phyloP scores from a whole-genome alignment of 2,329 filamentous ascomycete species.

The Neopestalotiopsis sp. region DNA sequence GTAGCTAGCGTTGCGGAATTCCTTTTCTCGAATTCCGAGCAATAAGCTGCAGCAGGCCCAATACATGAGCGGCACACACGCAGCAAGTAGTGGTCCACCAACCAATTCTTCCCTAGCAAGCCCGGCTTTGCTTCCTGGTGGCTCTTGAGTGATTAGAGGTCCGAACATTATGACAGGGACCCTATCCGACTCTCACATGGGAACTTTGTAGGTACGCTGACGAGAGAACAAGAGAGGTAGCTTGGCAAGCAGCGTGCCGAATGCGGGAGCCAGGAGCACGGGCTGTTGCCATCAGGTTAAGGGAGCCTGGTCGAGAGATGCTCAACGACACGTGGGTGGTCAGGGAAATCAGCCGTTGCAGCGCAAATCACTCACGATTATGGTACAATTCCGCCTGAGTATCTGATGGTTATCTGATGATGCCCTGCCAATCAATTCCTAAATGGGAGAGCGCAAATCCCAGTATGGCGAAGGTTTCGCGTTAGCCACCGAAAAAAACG shows the following conservation, averaged over 20 bases:
- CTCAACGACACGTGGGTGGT: neutral
- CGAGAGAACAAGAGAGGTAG: neutral
- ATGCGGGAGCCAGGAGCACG: neutral
- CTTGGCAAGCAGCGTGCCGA: neutral
- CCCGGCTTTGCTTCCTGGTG: neutral
- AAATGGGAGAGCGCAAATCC: neutral
- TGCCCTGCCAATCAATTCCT: neutral
- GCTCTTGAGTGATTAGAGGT: neutral
- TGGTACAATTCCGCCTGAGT: neutral
- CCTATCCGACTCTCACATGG: neutral
- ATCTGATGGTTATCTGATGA: neutral
- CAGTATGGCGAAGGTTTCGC: neutral
- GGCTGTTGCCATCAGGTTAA: neutral
- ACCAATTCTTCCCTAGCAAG: neutral
- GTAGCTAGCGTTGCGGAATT: neutral
- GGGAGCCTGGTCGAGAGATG: slow-evolving; percentile 1
- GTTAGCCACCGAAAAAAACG: neutral
- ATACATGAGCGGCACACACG: too few relatives aligned
- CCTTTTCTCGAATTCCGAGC: neutral
- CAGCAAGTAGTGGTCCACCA: neutral
- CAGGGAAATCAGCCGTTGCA: slow-evolving; percentile 1
- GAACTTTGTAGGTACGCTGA: too few relatives aligned
- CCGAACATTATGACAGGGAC: neutral
- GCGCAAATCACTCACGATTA: slow-evolving; percentile 2
- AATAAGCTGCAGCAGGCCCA: neutral